Base-by-base conservation (phyloP, 1,139 yeast species). In the Yamadazyma triangularis region DNA sequence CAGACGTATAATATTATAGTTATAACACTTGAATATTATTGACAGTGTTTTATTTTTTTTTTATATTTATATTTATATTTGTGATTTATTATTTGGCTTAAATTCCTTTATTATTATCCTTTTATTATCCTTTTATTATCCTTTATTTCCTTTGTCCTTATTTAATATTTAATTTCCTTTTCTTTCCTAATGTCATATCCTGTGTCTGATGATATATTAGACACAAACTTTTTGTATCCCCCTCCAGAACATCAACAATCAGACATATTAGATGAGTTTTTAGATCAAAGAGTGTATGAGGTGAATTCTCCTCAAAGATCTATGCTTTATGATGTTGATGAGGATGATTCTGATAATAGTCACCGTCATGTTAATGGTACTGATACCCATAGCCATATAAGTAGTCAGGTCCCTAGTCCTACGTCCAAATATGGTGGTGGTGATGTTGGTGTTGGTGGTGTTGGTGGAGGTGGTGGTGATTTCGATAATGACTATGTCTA, bases 241-340 rank as follows among this genome's bases (percentile, higher is more conserved):
- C 20, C 20, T 7, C 20, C 20, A 18, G 20, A 18, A 9, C 20
- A 18, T 7, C 20, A 18, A 18, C 20, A 18, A 18, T 18, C 20
- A 27, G 72, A 67, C 37, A 62, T 67, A 24, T 49, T 76, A 31
- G 79, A 73, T 42, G 82, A 76, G 49, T 75, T 76, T 42, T 56
- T 76, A 32, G 82, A 76, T 48, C 74, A 71, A 44, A 55, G 80
- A 33, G 70, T 74, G 2, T 74, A 72, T 40, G 78, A 71, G 20
- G 20, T 18, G 9, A 18, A 18, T 18, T 18, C 20, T 18, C 20
- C 20, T 18, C 8, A 18, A 18, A 18, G 20, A 18, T 18, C 20
- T 18, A 18, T 18, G 9, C 9, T 18, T 18, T 6, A 6, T 7
- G 6, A 6, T 18, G 6, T 18, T 7, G 9, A 18, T 9, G 20